Percentiles rank a stretch among this genome's conserved stretches.
phyloP scores from a whole-genome alignment of 73 alveolate genomes.

The Stentor roeselii region DNA sequence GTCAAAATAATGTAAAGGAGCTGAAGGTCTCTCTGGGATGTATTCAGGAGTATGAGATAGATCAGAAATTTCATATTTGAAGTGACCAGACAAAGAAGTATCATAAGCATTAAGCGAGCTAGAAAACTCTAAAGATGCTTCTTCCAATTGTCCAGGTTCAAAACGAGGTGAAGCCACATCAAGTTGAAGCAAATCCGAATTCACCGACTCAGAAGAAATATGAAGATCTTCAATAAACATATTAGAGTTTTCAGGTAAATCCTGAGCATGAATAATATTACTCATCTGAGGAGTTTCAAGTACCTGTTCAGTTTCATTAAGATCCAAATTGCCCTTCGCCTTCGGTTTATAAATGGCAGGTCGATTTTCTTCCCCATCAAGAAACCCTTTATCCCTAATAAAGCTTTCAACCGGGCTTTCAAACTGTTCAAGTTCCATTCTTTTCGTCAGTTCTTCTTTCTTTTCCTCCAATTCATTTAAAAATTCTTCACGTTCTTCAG shows the following conservation, averaged over 20 bases:
- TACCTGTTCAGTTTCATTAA: neutral
- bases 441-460: neutral
- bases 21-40: conserved; percentile 21
- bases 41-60: neutral
- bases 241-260: neutral
- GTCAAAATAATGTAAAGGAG: neutral
- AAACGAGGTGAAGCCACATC: too few relatives aligned
- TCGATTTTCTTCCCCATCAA: neutral
- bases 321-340: neutral
- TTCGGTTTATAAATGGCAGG: neutral
- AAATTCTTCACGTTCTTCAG: conserved; percentile 2
- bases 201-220: neutral
- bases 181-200: too few relatives aligned
- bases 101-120: neutral
- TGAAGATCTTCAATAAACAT: neutral
- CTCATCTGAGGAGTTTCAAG: neutral
- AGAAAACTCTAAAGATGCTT: neutral
- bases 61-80: neutral
- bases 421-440: neutral
- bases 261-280: neutral
- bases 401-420: neutral
- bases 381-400: neutral
- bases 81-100: neutral
- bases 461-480: neutral
- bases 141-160: neutral